These are phyloP conservation scores for Rhizophagus sp. DNA, from an alignment of 192 early-diverging fungal genomes.

Conservation along the genomic window DNA sequence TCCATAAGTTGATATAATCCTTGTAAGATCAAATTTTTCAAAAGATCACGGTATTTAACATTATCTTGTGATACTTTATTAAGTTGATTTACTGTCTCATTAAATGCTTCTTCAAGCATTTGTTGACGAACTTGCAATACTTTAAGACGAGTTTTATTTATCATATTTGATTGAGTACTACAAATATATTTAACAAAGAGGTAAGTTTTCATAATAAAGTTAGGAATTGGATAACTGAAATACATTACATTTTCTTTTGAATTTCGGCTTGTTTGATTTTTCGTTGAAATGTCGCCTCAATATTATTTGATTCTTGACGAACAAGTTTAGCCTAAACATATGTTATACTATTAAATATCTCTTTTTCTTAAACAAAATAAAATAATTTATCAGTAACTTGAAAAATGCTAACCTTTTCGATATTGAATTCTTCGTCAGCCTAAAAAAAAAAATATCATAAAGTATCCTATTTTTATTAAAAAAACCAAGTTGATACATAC, in stretches of 20 bases:
- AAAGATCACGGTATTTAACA: slow-evolving; percentile 62
- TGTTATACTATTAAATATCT: not conserved
- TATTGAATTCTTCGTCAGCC: slow-evolving; percentile 99
- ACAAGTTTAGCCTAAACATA: slow-evolving; percentile 87
- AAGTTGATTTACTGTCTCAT: slow-evolving; percentile 67
- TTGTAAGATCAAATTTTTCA: slow-evolving; percentile 78
- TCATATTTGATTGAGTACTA: slow-evolving; percentile 89
- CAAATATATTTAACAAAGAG: not conserved
- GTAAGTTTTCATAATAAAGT: not conserved
- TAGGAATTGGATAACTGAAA: not conserved
- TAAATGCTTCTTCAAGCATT: slow-evolving; percentile 80
- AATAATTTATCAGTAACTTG: not conserved
- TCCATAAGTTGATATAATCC: slow-evolving; percentile 90
- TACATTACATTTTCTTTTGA: slow-evolving; percentile 82
- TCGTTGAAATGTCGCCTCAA: slow-evolving; percentile 93
- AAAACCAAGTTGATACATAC: slow-evolving; percentile 38
- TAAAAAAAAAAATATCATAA: slow-evolving; percentile 33
- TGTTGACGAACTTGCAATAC: slow-evolving; percentile 88
- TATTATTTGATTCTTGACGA: slow-evolving; percentile 94
- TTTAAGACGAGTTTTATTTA: slow-evolving; percentile 94
- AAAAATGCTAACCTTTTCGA: slow-evolving; percentile 79
- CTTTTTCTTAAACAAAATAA: not conserved
- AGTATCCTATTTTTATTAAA: not conserved
- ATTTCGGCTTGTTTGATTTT: slow-evolving; percentile 98
- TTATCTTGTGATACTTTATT: slow-evolving; percentile 56